Evolutionary conservation across 345 rosid species (phyloP), one percentile per base, ranked within the genome.

Genomic region (Brassica rapa): DNA sequence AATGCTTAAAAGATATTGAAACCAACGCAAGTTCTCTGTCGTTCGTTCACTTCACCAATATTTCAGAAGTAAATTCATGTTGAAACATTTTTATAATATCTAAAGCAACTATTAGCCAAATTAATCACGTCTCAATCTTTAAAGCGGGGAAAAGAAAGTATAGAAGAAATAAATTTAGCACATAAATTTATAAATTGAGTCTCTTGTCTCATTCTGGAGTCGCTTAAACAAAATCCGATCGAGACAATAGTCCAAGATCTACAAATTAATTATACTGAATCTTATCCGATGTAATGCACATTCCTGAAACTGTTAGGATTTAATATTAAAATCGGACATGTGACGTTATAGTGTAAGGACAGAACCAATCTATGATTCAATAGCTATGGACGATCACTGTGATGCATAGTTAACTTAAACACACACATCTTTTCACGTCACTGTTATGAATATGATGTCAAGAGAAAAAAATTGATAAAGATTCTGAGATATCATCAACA

Each of bases 11-110:
- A 23, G 24, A 21, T 65, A 65, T 35, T 66, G 56, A 66, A 57
- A 56, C 66, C 68, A 9, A 68, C 69, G 55, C 69, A 46, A 76
- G 30, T 23, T 62, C 80, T 69, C 68, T 35, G 19, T 61, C 60
- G 39, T 69, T n/a, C 74, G 39, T 69, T n/a, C 74, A 27, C 29
- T 27, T 33, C 37, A 33, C 1, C 6, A 63, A 8, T 49, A 19
- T 1, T 27, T 27, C 2, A 27, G 4, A 27, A 27, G 29, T 27
- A 27, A 27, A 27, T 27, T 27, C 29, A 27, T 27, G 0, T 27
- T 27, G 29, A 0, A 27, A 27, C 29, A 27, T 27, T 27, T 27
- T 27, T 27, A 27, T 27, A 27, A 27, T 27, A 27, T 73, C 6
- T 35, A 56, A 55, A 37, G 57, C 32, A 6, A 10, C 30, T 33